Percentiles rank a stretch among this genome's conserved stretches.
Evolutionary conservation across 495 filamentous ascomycete species (phyloP).

Genomic region (Tuber magnatum): DNA sequence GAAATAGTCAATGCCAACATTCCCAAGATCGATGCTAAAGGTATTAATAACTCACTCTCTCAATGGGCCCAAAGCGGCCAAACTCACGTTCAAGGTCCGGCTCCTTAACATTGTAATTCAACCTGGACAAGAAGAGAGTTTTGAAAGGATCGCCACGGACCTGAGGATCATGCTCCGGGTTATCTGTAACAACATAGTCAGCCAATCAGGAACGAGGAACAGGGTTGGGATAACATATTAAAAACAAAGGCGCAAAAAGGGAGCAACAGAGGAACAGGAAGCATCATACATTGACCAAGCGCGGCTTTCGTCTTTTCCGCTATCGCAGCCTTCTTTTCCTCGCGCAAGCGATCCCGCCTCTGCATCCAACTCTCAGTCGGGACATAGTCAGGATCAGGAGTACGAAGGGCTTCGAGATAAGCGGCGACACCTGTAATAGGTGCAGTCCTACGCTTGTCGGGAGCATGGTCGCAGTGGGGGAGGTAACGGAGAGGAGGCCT

Average conservation of each 20-base stretch:
- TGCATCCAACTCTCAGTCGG: constrained; percentile 92
- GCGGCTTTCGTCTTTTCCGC: constrained; percentile 60
- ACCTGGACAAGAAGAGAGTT: constrained; percentile 83
- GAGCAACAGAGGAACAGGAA: constrained; percentile 17
- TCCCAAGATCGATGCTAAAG: constrained; percentile 1
- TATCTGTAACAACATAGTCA: constrained; percentile 47
- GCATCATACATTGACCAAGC: constrained; percentile 58
- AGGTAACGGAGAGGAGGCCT: constrained; percentile 87
- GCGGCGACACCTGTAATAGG: constrained; percentile 64
- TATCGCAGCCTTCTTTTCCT: constrained; percentile 64
- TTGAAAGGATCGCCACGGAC: constrained; percentile 89
- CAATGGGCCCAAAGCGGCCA: constrained; percentile 87
- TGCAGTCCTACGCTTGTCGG: constrained; percentile 70
- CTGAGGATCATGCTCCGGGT: constrained; percentile 69
- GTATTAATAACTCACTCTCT: constrained; percentile 54
- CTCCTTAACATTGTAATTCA: constrained; percentile 80
- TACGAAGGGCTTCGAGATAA: constrained; percentile 62
- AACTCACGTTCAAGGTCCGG: constrained; percentile 92
- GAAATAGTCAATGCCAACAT: constrained; percentile 29
- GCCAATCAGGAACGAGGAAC: constrained; percentile 15
- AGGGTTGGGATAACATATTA: constrained; percentile 3
- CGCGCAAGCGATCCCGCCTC: constrained; percentile 66
- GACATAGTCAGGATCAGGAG: constrained; percentile 63
- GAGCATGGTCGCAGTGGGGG: constrained; percentile 70
- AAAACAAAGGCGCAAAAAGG: background rate